Evolutionary conservation across 2,329 filamentous ascomycete species (phyloP), one percentile per base, ranked within the genome.

Genomic region (Xylaria sp.): DNA sequence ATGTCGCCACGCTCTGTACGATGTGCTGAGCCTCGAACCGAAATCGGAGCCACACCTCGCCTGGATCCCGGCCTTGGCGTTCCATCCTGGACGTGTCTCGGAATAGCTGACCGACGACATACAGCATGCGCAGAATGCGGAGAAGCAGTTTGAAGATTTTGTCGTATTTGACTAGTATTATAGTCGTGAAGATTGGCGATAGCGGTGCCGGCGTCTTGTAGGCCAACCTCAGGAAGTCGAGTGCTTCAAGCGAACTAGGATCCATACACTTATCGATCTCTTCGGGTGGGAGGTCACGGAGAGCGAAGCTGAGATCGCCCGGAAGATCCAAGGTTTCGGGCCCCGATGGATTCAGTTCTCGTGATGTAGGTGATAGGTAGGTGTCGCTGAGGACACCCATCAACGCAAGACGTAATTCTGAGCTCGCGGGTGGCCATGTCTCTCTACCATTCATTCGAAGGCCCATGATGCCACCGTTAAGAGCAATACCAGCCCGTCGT

Each of bases 371-470:
- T 20, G 60, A 71, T 71, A 74, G 80, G 72, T 93, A 93, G 70
- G 89, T 93, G 71, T 97, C 94, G 1, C 87, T 86, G 7, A 98
- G 82, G 0, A 98, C 87, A 0, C 93, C 94, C 86, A 94, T 97
- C 20, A 99, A 84, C 0, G 93, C 93, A 5, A 98, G 84, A 10
- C 94, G 89, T n/a, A 99, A 82, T 78, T 98, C 96, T 0, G 94
- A 97, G 78, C 93, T 97, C 28, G 94, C 94, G 4, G 96, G 96
- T 30, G 96, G 96, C 96, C 96, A 98, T 36, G 86, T 93, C 63
- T 93, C 89, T 74, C 93, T 88, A 2, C 88, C 89, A n/a, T 92
- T 92, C 0, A 98, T 83, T 46, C 94, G 91, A 46, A 98, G 84
- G 0, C 96, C 95, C 84, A 97, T 95, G 15, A 88, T 82, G 66